A percentile compares a stretch with the other conserved stretches of the same genome.
Conservation (phyloP, 83 land plant genomes). For the Isoetes engelmannii region DNA sequence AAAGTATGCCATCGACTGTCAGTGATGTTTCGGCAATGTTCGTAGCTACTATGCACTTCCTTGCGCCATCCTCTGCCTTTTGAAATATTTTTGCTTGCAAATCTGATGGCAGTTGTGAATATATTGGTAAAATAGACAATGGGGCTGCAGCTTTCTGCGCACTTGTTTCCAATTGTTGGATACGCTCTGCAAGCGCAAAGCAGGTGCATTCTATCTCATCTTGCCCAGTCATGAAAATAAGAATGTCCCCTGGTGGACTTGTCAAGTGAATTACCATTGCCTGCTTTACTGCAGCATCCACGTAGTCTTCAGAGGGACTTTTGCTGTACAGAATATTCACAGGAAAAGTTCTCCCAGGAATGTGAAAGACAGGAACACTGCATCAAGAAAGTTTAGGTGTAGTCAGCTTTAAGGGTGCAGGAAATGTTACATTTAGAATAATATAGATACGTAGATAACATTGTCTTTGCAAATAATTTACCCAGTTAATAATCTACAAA, state of each 20-base stretch:
- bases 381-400: background rate
- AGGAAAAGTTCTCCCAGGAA: constrained; percentile 68
- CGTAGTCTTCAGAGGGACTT: constrained; percentile 74
- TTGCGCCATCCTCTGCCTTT: constrained; percentile 86
- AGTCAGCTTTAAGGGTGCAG: constrained; percentile 4
- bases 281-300: constrained; percentile 69
- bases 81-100: constrained; percentile 79
- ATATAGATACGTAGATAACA: no score
- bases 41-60: constrained; percentile 86
- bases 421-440: no score
- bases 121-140: constrained; percentile 79
- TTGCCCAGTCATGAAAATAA: constrained; percentile 72
- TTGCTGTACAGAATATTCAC: constrained; percentile 54
- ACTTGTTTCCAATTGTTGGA: constrained; percentile 56
- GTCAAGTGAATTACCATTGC: constrained; percentile 71
- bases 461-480: no score
- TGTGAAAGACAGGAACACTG: constrained; percentile 70
- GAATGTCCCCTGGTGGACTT: constrained; percentile 62
- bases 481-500: no score
- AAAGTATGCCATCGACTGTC: constrained; percentile 89
- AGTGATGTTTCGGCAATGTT: constrained; percentile 96
- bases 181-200: constrained; percentile 58
- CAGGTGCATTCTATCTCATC: constrained; percentile 67
- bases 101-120: constrained; percentile 95
- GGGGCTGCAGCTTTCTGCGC: constrained; percentile 54